Conservation (phyloP, 2,329 filamentous ascomycete species). For the Alternaria hordeiaustralica region DNA sequence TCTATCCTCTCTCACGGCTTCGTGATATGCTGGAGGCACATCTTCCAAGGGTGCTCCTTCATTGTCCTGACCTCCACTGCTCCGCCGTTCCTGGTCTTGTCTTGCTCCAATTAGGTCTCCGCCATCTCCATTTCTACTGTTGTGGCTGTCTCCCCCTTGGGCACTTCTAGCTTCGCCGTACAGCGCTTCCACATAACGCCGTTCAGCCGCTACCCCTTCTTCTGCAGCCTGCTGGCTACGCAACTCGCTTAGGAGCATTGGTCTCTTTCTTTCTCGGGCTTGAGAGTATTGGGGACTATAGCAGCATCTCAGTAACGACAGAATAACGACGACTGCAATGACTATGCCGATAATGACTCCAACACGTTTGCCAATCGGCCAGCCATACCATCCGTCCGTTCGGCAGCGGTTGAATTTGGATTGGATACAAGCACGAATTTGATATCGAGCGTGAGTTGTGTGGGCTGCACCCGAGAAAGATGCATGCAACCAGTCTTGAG, state of each 20-base stretch:
- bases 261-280: not conserved
- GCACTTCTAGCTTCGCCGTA: not conserved
- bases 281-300: not conserved
- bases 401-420: not conserved
- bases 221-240: not conserved
- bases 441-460: not conserved
- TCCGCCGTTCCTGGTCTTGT: not conserved
- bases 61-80: not conserved
- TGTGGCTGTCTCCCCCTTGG: not conserved
- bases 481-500: not conserved
- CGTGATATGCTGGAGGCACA: constrained; percentile 9
- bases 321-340: not conserved
- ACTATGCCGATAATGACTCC: not conserved
- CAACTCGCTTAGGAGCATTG: not conserved
- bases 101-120: not conserved
- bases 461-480: not conserved
- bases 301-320: not conserved
- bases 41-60: not conserved
- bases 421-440: not conserved
- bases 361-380: not conserved
- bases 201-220: not conserved
- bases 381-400: not conserved
- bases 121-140: not conserved
- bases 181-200: not conserved
- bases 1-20: not conserved